Conservation (phyloP, 1,284 basidiomycete genomes). For the Psilocybe mexicana region DNA sequence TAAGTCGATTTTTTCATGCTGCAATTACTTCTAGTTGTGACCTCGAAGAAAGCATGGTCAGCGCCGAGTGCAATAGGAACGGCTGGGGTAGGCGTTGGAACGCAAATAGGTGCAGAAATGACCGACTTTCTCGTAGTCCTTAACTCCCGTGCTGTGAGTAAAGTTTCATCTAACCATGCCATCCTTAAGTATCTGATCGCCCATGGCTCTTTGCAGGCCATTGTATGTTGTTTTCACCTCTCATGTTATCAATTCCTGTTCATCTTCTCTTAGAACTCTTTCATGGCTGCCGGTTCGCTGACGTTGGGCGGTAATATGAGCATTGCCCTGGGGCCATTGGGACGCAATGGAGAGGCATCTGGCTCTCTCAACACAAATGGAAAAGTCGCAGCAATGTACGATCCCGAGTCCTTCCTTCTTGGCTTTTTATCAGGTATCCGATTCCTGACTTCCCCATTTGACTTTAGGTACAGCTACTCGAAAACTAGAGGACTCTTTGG, state of each 20-base stretch:
- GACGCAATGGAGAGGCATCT: conserved; percentile 91
- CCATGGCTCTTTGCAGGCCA: conserved; percentile 43
- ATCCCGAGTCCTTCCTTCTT: conserved; percentile 1
- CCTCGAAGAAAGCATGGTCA: conserved; percentile 71
- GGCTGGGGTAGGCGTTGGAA: conserved; percentile 90
- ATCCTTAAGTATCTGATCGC: conserved; percentile 8
- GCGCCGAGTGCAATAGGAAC: conserved; percentile 94
- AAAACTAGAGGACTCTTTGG: conserved; percentile 94
- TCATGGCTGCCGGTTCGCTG: conserved; percentile 94
- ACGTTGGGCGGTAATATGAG: conserved; percentile 94
- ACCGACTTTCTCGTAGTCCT: conserved; percentile 95
- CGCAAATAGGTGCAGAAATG: conserved; percentile 84
- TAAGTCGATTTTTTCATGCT: conserved; percentile 41
- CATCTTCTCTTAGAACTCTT: conserved; percentile 59
- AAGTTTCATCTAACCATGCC: conserved; percentile 10
- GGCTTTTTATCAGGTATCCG: not conserved
- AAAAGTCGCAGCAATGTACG: conserved; percentile 88
- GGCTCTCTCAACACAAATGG: conserved; percentile 87
- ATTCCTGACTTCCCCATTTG: conserved; percentile 3
- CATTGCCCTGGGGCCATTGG: conserved; percentile 90
- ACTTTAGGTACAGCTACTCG: conserved; percentile 81
- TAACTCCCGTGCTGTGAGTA: conserved; percentile 74
- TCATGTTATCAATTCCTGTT: conserved; percentile 10
- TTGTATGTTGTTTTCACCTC: conserved; percentile 44
- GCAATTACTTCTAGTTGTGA: not conserved